A percentile compares a stretch with the other conserved stretches of the same genome.
Conservation (phyloP, 495 filamentous ascomycete species). For the Penicillium waksmanii region DNA sequence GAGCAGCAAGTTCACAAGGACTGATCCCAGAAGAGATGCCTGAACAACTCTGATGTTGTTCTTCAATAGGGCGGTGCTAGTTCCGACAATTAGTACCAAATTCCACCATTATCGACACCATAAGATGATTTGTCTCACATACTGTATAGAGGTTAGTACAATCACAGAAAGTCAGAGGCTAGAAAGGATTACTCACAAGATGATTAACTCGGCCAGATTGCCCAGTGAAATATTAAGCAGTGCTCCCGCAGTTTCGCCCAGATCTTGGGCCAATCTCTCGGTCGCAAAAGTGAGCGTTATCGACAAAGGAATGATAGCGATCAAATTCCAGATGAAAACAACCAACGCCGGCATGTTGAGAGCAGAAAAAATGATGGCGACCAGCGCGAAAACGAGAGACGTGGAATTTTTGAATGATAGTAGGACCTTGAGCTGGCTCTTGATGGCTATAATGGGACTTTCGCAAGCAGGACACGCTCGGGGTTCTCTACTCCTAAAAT, state of each 20-base stretch:
- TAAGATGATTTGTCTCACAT: neutral
- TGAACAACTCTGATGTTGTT: conserved; percentile 26
- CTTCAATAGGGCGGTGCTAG: conserved; percentile 25
- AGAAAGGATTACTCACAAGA: conserved; percentile 20
- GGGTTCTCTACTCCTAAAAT: conserved; percentile 6
- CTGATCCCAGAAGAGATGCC: conserved; percentile 26
- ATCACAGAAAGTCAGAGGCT: no score
- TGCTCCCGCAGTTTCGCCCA: conserved; percentile 29
- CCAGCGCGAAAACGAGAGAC: conserved; percentile 8
- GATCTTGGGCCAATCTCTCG: conserved; percentile 20
- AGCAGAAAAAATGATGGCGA: conserved; percentile 11
- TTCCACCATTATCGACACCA: no score
- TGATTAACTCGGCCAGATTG: conserved; percentile 29
- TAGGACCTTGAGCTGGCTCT: neutral
- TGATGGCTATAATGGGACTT: conserved; percentile 6
- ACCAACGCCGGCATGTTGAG: conserved; percentile 8
- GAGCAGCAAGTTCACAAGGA: conserved; percentile 29
- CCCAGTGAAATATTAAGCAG: conserved; percentile 30
- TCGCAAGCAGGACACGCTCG: conserved; percentile 3
- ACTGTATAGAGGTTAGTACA: neutral
- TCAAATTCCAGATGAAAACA: conserved; percentile 30
- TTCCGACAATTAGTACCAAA: conserved; percentile 6
- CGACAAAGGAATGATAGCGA: conserved; percentile 30
- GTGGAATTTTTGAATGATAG: conserved; percentile 7
- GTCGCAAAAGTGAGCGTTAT: conserved; percentile 29